Base-by-base conservation (phyloP, 164 flowering plant genomes). In the Malania oleifera region DNA sequence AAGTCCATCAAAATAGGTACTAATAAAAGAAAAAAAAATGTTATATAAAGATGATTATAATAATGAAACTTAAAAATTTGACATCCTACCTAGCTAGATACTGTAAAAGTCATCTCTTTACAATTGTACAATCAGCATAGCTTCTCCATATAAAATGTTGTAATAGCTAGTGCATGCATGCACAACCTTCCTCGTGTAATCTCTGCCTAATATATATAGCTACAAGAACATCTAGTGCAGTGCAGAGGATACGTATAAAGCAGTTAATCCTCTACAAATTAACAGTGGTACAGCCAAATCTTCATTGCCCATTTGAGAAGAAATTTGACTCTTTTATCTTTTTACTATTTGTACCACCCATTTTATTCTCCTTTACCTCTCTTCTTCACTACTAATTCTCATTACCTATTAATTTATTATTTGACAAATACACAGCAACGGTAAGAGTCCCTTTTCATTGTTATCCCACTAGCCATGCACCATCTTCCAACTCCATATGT, bases 381-480 rank as follows among this genome's bases (percentile, higher is more conserved):
- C 14, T 24, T 12, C 27, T 12, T 12, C 52, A 48, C 5, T 4
- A 48, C n/a, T n/a, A 48, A 48, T 23, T 15, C 28, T 48, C 52
- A 2, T n/a, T n/a, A 48, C 24, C 52, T 48, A 48, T 23, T 48
- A 23, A 48, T 48, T 48, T 48, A 48, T 48, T 48, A 48, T 48
- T 48, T 23, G 52, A 48, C 28, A 2, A 24, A 23, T 10, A 23
- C 52, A 24, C 52, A 22, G 24, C 52, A 1, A 5, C 20, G 2
- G 9, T 5, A 35, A 10, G 23, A 53, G 17, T 20, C 19, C 56
- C 12, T 17, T 29, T 35, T n/a, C 52, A 10, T 40, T 23, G 31
- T 23, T 13, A 3, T 44, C 44, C 20, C 25, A 14, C 18, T 15
- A 53, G 35, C 29, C 27, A 22, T 20, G 37, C 29, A 56, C 38